phyloP scores from a whole-genome alignment of 2,329 filamentous ascomycete genomes.

The Pestalotiopsis sp. region DNA sequence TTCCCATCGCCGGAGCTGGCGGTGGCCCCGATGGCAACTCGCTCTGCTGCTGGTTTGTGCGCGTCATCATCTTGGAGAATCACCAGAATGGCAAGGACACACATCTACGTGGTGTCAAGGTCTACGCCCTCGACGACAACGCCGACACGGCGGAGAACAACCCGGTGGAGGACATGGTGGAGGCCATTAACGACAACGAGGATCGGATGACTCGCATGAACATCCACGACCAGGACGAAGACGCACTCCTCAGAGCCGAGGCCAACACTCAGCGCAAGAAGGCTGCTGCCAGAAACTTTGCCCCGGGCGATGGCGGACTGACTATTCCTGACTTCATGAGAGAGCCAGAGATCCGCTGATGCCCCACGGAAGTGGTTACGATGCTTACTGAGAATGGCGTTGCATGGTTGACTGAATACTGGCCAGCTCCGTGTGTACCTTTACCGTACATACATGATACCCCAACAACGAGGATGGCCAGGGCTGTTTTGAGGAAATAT shows the following conservation, averaged over 20 bases:
- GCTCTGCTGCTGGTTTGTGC: conserved; percentile 85
- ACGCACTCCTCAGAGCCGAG: conserved; percentile 32
- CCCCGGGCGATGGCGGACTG: conserved; percentile 36
- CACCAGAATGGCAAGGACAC: conserved; percentile 99
- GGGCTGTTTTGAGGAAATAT: not conserved
- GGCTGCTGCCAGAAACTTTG: conserved; percentile 29
- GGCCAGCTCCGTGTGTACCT: not conserved
- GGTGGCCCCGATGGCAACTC: conserved; percentile 70
- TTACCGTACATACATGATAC: too few species aligned
- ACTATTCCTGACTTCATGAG: conserved; percentile 42
- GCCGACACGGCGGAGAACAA: conserved; percentile 41
- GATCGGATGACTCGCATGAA: conserved; percentile 29
- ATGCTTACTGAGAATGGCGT: not conserved
- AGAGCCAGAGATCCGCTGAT: conserved; percentile 44
- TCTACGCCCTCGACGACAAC: conserved; percentile 65
- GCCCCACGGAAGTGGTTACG: not conserved
- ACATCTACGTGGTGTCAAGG: conserved; percentile 91
- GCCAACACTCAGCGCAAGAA: conserved; percentile 33
- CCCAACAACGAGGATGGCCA: not conserved
- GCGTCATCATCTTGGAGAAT: conserved; percentile 91
- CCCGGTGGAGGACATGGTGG: conserved; percentile 36
- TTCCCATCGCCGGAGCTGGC: conserved; percentile 62
- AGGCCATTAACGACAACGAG: conserved; percentile 33
- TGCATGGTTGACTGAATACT: not conserved
- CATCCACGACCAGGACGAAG: conserved; percentile 35